A percentile compares a stretch with the other conserved stretches of the same genome.
Evolutionary conservation across 208 protist genomes (phyloP).

Genomic region (Leishmania braziliensis): DNA sequence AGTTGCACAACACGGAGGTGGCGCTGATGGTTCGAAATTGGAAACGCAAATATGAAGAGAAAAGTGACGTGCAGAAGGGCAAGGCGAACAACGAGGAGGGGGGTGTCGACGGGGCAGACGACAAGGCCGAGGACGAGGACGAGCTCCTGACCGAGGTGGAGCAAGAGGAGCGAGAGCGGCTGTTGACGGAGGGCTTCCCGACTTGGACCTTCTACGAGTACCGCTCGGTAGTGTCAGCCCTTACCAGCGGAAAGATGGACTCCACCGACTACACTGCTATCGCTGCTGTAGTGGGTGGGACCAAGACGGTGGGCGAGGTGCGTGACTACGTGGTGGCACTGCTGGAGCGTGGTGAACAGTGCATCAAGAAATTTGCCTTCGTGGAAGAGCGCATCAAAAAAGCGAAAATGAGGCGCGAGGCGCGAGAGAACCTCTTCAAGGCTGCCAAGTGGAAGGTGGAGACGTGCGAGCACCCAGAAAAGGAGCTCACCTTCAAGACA

Average conservation of each 20-base stretch:
- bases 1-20: constrained; percentile 83
- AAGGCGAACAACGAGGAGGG: constrained; percentile 20
- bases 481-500: constrained; percentile 55
- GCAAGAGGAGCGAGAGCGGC: constrained; percentile 79
- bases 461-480: constrained; percentile 64
- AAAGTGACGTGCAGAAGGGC: constrained; percentile 3
- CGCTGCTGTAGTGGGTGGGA: constrained; percentile 28
- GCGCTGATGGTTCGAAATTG: constrained; percentile 81
- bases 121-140: constrained; percentile 32
- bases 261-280: constrained; percentile 71
- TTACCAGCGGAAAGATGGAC: constrained; percentile 58
- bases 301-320: constrained; percentile 79
- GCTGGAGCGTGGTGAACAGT: constrained; percentile 76
- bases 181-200: constrained; percentile 77
- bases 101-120: constrained; percentile 11
- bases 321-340: constrained; percentile 81
- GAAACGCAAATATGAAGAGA: constrained; percentile 65
- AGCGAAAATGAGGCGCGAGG: constrained; percentile 41
- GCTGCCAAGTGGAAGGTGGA: constrained; percentile 88
- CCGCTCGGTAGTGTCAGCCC: constrained; percentile 42
- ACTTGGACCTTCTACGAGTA: constrained; percentile 78
- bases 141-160: constrained; percentile 73
- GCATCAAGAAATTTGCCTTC: constrained; percentile 62
- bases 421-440: constrained; percentile 53
- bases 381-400: constrained; percentile 65